Percentiles rank a stretch among this genome's conserved stretches.
phyloP scores from a whole-genome alignment of 2,329 filamentous ascomycete species.

The Ceratocystis diversiconidia region DNA sequence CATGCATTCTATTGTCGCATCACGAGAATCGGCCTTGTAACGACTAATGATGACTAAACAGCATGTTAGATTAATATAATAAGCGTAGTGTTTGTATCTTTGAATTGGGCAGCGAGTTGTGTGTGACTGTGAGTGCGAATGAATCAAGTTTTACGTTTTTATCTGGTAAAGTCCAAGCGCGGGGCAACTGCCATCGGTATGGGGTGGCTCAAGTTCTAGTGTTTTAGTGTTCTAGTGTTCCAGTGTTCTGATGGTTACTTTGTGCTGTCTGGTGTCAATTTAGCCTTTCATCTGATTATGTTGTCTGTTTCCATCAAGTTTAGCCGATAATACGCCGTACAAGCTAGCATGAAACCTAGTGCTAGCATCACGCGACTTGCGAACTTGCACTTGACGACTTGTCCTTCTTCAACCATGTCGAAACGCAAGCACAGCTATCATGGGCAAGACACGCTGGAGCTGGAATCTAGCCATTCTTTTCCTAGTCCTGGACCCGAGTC shows the following conservation, averaged over 20 bases:
- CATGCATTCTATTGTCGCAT: too few species aligned
- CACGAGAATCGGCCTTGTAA: not conserved
- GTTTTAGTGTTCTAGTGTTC: too few species aligned
- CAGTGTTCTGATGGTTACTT: too few species aligned
- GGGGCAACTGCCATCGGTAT: too few species aligned
- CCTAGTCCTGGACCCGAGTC: not conserved
- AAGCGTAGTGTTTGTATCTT: not conserved
- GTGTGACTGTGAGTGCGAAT: too few species aligned
- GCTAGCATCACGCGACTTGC: too few species aligned
- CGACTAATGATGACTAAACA: constrained; percentile 5
- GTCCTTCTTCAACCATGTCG: not conserved
- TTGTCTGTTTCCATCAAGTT: not conserved
- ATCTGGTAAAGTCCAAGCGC: too few species aligned
- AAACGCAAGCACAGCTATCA: constrained; percentile 9
- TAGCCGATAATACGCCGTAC: not conserved
- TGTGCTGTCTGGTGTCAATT: too few species aligned
- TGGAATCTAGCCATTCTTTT: not conserved
- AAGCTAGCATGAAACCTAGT: not conserved
- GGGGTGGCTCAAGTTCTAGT: too few species aligned
- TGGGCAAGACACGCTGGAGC: not conserved
- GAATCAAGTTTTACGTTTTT: too few species aligned
- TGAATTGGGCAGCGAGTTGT: not conserved
- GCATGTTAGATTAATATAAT: constrained; percentile 5
- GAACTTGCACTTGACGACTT: not conserved
- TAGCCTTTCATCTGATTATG: too few species aligned